A percentile compares a stretch with the other conserved stretches of the same genome.
phyloP scores from a whole-genome alignment of 768 basidiomycete species.

The Suillus sp. region DNA sequence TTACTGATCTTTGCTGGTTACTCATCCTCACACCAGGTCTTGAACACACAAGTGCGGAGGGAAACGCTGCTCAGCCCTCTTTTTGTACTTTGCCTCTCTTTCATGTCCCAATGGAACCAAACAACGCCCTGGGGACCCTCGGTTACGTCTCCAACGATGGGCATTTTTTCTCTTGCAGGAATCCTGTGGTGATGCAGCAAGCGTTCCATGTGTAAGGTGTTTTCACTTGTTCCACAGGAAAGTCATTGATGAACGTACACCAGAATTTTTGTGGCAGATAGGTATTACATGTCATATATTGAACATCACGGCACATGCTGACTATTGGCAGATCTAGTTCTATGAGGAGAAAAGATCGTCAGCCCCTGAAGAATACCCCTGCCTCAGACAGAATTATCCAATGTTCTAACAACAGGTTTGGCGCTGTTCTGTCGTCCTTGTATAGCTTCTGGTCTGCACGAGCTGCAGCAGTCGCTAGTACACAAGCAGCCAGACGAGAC shows the following conservation, averaged over 20 bases:
- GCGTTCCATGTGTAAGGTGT: conserved; percentile 60
- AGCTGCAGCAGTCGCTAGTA: conserved; percentile 35
- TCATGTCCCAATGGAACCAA: conserved; percentile 41
- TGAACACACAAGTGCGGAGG: conserved; percentile 46
- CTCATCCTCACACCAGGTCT: conserved; percentile 37
- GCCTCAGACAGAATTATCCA: conserved; percentile 39
- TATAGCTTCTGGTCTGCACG: conserved; percentile 61
- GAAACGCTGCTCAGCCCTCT: conserved; percentile 47
- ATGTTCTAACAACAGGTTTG: conserved; percentile 49
- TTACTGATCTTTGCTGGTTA: background rate
- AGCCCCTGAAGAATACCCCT: conserved; percentile 36
- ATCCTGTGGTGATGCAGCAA: conserved; percentile 53
- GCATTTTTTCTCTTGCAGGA: conserved; percentile 53
- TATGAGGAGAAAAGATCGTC: background rate
- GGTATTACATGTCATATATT: conserved; percentile 26
- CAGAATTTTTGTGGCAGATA: conserved; percentile 58
- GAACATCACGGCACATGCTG: conserved; percentile 1
- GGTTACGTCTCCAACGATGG: conserved; percentile 61
- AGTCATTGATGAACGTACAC: background rate
- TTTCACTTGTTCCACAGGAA: conserved; percentile 2
- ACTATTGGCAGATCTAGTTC: conserved; percentile 28
- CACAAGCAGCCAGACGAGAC: conserved; percentile 43
- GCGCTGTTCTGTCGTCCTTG: conserved; percentile 59
- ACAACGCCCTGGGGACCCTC: conserved; percentile 26
- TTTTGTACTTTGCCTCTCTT: conserved; percentile 57